Evolutionary conservation across 2,329 filamentous ascomycete genomes (phyloP), one percentile per base, ranked within the genome.

Genomic region (Arachnomyces sp.): DNA sequence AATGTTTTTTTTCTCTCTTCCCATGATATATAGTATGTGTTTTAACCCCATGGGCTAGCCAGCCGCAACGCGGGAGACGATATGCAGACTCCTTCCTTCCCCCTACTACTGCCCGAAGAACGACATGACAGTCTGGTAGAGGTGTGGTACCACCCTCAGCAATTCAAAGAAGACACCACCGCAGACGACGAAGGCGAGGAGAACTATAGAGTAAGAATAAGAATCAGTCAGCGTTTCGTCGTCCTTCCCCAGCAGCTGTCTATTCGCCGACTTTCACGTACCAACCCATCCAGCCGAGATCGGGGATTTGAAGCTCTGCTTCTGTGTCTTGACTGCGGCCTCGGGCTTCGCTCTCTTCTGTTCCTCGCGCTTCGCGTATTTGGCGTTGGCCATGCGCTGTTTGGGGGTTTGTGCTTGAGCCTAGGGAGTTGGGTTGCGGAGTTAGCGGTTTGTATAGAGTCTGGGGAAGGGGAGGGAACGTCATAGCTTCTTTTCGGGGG

Each of bases 381-480:
- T 70, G 44, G 76, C 73, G 59, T 82, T 82, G 32, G 78, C 77
- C 51, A 70, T 70, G 45, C 77, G 75, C 65, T 82, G 78, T 56
- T 77, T 72, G 20, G 78, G 78, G 48, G 78, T 82, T 73, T 81
- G 77, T 17, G 71, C 73, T 75, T 77, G 37, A 11, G 31, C 30
- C 25, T 51, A 2, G 66, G 64, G 13, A 31, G 15, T 13, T 36
- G 33, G 12, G 11, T 33, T 4, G 16, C 11, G 7, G 31, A 11
- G 11, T 33, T 33, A 33, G 31, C 20, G 12, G 4, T 14, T 30
- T 30, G 28, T 30, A 9, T 12, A 32, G 31, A 16, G 12, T 16
- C 31, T 7, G 20, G 20, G 20, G 20, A 25, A 25, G n/a, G n/a
- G n/a, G n/a, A n/a, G n/a, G n/a, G 5, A 25, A 25, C 20, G 20